phyloP scores from a whole-genome alignment of 2,329 filamentous ascomycete species.

The Hymenoscyphus repandus region DNA sequence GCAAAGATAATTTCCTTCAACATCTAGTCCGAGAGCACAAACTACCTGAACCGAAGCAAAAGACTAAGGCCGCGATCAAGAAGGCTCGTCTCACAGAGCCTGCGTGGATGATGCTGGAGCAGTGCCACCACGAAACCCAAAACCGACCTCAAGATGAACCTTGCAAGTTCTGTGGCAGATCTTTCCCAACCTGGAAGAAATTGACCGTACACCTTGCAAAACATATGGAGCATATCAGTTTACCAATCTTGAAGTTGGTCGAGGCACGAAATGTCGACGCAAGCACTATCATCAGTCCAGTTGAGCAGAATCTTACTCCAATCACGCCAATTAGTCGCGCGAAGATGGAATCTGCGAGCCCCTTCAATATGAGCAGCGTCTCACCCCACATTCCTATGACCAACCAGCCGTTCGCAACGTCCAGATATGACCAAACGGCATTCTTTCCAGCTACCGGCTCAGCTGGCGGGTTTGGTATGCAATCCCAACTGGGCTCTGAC shows the following conservation, averaged over 20 bases:
- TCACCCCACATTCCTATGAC: constrained; percentile 22
- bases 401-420: constrained; percentile 18
- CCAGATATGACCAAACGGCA: constrained; percentile 17
- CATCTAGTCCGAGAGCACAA: constrained; percentile 91
- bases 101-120: constrained; percentile 72
- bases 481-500: constrained; percentile 15
- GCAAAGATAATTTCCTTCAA: constrained; percentile 89
- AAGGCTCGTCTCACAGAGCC: constrained; percentile 52
- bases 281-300: constrained; percentile 63
- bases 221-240: constrained; percentile 88
- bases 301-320: constrained; percentile 40
- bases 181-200: constrained; percentile 84
- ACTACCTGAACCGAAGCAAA: constrained; percentile 72
- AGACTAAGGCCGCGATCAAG: constrained; percentile 65
- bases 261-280: constrained; percentile 46
- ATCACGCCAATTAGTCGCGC: constrained; percentile 22
- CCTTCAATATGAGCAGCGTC: constrained; percentile 23
- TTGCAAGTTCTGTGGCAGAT: constrained; percentile 81
- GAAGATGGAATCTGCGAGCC: constrained; percentile 25
- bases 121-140: constrained; percentile 60
- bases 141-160: constrained; percentile 67
- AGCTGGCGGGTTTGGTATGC: constrained; percentile 16
- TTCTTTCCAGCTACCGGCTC: constrained; percentile 18
- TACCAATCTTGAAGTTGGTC: constrained; percentile 67
- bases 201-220: constrained; percentile 88